phyloP scores from a whole-genome alignment of 23 red algal species.

The Gracilariopsis chorda region DNA sequence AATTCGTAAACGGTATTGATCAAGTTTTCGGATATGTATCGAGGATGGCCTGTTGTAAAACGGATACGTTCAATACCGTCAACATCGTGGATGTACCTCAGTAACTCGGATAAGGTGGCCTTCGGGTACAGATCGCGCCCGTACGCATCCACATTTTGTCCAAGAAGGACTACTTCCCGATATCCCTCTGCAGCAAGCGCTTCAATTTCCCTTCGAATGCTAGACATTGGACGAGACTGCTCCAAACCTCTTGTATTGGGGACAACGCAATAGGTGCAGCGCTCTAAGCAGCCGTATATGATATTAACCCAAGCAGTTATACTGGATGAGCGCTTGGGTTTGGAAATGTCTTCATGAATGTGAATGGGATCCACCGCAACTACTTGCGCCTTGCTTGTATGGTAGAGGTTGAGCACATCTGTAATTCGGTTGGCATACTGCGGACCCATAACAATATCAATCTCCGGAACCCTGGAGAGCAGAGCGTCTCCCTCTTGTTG shows the following conservation, averaged over 20 bases:
- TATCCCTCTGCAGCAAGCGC: constrained; percentile 65
- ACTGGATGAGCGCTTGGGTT: constrained; percentile 56
- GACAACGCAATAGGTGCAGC: constrained; percentile 69
- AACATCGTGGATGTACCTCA: constrained; percentile 72
- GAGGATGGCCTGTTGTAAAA: constrained; percentile 86
- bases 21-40: constrained; percentile 79
- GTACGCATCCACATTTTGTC: constrained; percentile 96
- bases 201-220: constrained; percentile 77
- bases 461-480: constrained; percentile 75
- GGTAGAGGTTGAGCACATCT: constrained; percentile 78
- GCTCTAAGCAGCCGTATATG: constrained; percentile 91
- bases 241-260: constrained; percentile 82
- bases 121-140: constrained; percentile 80
- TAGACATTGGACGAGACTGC: constrained; percentile 74
- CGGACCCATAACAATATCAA: constrained; percentile 92
- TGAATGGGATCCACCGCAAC: constrained; percentile 89
- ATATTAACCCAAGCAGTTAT: constrained; percentile 95
- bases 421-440: constrained; percentile 94
- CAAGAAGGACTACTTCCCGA: constrained; percentile 83
- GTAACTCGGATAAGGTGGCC: constrained; percentile 64
- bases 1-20: constrained; percentile 73
- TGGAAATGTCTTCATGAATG: constrained; percentile 88
- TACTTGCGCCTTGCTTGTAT: constrained; percentile 64
- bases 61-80: constrained; percentile 81
- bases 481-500: constrained; percentile 86